These are phyloP conservation scores for Leccinum incarnatum DNA, from an alignment of 768 basidiomycete species.

Conservation along the genomic window DNA sequence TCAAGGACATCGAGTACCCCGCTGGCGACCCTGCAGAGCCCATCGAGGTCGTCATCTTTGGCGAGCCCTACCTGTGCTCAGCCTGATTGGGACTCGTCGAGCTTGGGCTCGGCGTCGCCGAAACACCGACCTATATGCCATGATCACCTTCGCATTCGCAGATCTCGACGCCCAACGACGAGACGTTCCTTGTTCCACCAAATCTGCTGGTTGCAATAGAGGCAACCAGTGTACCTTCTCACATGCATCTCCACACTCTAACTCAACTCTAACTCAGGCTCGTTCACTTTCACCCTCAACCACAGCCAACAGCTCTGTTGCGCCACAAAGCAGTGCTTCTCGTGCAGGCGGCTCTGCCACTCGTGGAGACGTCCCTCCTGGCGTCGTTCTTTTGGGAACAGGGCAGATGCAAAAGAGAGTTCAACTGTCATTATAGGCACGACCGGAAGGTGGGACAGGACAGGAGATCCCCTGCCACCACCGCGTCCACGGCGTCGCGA, in stretches of 20 bases:
- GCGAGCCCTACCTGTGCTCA: conserved; percentile 83
- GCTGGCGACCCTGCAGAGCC: conserved; percentile 89
- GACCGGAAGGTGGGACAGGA: not conserved
- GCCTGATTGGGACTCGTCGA: conserved; percentile 75
- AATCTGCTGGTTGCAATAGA: too few species aligned
- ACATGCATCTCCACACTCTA: too few species aligned
- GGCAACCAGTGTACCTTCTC: too few species aligned
- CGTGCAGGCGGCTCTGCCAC: too few species aligned
- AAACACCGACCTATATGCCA: conserved; percentile 37
- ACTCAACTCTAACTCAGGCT: too few species aligned
- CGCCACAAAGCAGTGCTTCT: too few species aligned
- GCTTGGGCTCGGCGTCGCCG: conserved; percentile 39
- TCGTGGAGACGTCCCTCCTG: conserved; percentile 22
- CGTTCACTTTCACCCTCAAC: too few species aligned
- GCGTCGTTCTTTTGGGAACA: conserved; percentile 45
- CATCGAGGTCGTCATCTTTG: conserved; percentile 95
- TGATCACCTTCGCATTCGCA: conserved; percentile 62
- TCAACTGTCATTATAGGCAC: conserved; percentile 45
- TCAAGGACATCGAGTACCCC: conserved; percentile 92
- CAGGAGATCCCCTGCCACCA: too few species aligned
- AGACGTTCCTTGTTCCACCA: conserved; percentile 38
- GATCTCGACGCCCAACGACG: conserved; percentile 48
- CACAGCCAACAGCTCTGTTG: too few species aligned
- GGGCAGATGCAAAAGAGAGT: conserved; percentile 47
- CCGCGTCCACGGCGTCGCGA: too few species aligned